Evolutionary conservation across 2,329 filamentous ascomycete genomes (phyloP).

Genomic region (Aspergillus ochraceoroseus): DNA sequence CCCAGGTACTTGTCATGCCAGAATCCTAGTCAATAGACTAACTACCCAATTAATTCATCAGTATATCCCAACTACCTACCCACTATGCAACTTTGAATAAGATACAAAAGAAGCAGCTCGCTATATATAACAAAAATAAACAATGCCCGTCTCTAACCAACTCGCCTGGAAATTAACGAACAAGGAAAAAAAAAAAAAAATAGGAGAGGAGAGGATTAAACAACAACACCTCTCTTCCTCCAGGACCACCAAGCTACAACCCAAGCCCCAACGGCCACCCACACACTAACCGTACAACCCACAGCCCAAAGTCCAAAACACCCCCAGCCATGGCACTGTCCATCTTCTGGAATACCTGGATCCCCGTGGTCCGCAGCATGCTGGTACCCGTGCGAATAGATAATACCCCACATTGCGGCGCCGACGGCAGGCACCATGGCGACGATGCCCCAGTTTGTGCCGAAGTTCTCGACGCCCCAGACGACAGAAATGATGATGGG

Average conservation of each 20-base stretch:
- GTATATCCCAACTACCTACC: too few species aligned
- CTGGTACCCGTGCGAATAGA: constrained; percentile 62
- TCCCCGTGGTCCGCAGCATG: constrained; percentile 35
- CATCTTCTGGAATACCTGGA: constrained; percentile 36
- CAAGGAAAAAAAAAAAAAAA: background rate
- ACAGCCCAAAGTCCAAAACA: constrained; percentile 94
- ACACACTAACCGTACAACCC: constrained; percentile 63
- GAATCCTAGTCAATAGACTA: too few species aligned
- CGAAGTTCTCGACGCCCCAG: constrained; percentile 98
- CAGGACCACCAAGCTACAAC: constrained; percentile 82
- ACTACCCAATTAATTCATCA: too few species aligned
- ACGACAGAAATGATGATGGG: constrained; percentile 95
- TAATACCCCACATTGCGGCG: constrained; percentile 79
- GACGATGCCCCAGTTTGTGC: constrained; percentile 94
- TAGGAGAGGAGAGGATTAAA: constrained; percentile 35
- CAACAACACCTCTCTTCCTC: constrained; percentile 68
- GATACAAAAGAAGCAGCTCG: too few species aligned
- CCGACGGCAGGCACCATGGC: constrained; percentile 86
- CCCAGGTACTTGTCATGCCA: too few species aligned
- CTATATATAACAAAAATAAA: too few species aligned
- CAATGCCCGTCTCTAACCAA: too few species aligned
- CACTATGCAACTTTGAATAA: too few species aligned
- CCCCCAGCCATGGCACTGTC: constrained; percentile 71
- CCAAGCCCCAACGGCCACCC: constrained; percentile 68
- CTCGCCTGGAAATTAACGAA: too few species aligned